These are phyloP conservation scores for Ceratonia siliqua DNA, from an alignment of 306 rosid genomes.

Conservation along the genomic window DNA sequence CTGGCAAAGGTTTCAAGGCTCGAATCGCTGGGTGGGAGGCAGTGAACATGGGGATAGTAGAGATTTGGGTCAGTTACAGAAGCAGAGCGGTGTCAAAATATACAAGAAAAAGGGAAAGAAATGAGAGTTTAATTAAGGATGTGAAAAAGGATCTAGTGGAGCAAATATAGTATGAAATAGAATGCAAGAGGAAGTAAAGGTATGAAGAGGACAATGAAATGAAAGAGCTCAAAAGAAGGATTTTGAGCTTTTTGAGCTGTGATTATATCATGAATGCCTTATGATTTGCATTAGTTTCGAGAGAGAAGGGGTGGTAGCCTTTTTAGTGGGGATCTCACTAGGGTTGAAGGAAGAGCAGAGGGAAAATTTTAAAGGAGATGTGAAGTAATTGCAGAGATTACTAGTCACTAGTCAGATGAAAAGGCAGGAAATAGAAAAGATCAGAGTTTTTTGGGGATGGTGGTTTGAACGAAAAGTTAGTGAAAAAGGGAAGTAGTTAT, in stretches of 20 bases:
- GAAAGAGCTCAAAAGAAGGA: slow-evolving; percentile 22
- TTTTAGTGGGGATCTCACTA: slow-evolving; percentile 41
- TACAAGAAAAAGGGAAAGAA: slow-evolving; percentile 23
- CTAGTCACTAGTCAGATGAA: slow-evolving; percentile 19
- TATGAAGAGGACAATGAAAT: neutral
- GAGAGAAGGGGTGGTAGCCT: slow-evolving; percentile 33
- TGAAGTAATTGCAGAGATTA: slow-evolving; percentile 25
- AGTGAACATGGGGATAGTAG: slow-evolving; percentile 39
- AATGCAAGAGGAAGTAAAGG: neutral
- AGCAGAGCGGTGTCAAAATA: neutral
- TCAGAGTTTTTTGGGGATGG: slow-evolving; percentile 43
- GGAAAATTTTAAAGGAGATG: slow-evolving; percentile 21
- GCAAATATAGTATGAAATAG: slow-evolving; percentile 1
- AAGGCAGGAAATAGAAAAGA: slow-evolving; percentile 25
- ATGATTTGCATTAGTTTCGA: slow-evolving; percentile 60
- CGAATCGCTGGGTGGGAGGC: slow-evolving; percentile 35
- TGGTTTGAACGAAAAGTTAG: slow-evolving; percentile 49
- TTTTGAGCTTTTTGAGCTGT: slow-evolving; percentile 7
- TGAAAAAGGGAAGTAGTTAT: slow-evolving; percentile 53
- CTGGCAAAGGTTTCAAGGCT: slow-evolving; percentile 45
- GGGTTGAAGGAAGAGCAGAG: slow-evolving; percentile 28
- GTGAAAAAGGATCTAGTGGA: neutral
- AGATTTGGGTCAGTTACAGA: slow-evolving; percentile 34
- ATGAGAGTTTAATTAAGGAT: neutral
- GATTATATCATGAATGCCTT: slow-evolving; percentile 55